Percentiles rank a stretch among this genome's conserved stretches.
Evolutionary conservation across 495 filamentous ascomycete species (phyloP).

Genomic region (Tirmania nivea): DNA sequence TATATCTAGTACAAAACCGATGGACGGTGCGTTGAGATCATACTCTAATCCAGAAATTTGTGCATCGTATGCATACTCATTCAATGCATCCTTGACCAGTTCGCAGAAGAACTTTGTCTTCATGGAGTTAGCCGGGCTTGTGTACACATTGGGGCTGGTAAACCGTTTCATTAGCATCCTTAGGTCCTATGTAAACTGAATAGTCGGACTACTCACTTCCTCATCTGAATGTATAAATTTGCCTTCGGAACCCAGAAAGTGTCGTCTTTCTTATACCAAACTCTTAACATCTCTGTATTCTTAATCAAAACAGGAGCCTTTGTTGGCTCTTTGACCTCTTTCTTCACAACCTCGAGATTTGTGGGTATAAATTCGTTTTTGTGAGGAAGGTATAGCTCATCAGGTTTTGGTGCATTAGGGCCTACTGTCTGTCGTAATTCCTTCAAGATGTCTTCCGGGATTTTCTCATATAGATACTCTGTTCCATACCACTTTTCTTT

Average conservation of each 20-base stretch:
- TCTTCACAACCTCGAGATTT: conserved; percentile 83
- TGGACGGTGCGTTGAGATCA: conserved; percentile 40
- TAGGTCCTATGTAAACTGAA: background rate
- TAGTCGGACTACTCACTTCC: conserved; percentile 27
- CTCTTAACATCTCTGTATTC: conserved; percentile 57
- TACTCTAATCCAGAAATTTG: conserved; percentile 85
- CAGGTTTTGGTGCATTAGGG: conserved; percentile 34
- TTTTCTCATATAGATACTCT: conserved; percentile 68
- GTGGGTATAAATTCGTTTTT: conserved; percentile 93
- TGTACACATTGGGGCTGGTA: conserved; percentile 39
- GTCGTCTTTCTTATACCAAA: conserved; percentile 99
- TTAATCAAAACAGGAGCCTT: conserved; percentile 67
- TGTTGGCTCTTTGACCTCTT: conserved; percentile 51
- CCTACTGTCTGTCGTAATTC: conserved; percentile 43
- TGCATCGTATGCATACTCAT: conserved; percentile 91
- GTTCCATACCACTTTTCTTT: conserved; percentile 98
- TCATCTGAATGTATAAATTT: conserved; percentile 56
- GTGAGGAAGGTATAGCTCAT: conserved; percentile 69
- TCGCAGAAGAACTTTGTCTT: conserved; percentile 68
- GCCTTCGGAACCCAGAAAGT: conserved; percentile 97
- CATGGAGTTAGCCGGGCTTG: conserved; percentile 54
- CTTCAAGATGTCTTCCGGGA: conserved; percentile 50
- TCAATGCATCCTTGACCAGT: conserved; percentile 68
- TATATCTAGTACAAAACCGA: conserved; percentile 60
- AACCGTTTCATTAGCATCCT: background rate